Percentiles rank a stretch among this genome's conserved stretches.
phyloP scores from a whole-genome alignment of 2,329 filamentous ascomycete genomes.

The Alternaria rosae region DNA sequence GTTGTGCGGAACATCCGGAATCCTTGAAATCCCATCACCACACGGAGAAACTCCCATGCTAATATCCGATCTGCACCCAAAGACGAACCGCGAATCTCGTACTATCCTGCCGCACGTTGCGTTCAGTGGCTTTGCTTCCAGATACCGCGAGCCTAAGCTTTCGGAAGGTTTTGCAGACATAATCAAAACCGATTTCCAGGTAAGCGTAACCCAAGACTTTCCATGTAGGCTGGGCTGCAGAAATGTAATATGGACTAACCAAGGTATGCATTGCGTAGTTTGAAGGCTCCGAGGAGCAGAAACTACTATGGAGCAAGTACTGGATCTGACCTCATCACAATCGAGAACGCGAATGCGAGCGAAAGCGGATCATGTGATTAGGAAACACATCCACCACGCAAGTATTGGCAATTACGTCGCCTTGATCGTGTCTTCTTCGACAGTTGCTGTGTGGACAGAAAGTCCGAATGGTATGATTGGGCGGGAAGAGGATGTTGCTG shows the following conservation, averaged over 20 bases:
- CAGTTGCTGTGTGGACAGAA: background rate
- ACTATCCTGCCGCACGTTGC: conserved; percentile 77
- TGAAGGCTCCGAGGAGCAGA: conserved; percentile 72
- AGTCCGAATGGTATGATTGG: conserved; percentile 14
- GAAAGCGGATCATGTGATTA: background rate
- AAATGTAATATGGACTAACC: conserved; percentile 28
- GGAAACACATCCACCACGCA: background rate
- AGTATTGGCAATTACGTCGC: conserved; percentile 22
- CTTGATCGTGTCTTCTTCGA: conserved; percentile 1
- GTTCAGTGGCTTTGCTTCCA: conserved; percentile 76
- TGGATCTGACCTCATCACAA: conserved; percentile 65
- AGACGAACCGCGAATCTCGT: conserved; percentile 85
- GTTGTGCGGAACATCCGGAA: conserved; percentile 9
- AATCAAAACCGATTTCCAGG: conserved; percentile 74
- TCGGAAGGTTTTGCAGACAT: conserved; percentile 88
- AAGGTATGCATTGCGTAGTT: conserved; percentile 56
- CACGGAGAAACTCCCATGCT: conserved; percentile 21
- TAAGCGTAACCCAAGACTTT: conserved; percentile 44
- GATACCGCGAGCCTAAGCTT: conserved; percentile 74
- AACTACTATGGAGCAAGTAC: conserved; percentile 75
- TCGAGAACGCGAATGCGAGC: conserved; percentile 3
- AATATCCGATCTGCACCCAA: conserved; percentile 17
- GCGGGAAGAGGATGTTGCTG: background rate
- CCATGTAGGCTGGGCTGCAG: conserved; percentile 1
- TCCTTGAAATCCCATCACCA: background rate